A percentile compares a stretch with the other conserved stretches of the same genome.
Evolutionary conservation across 805 yeast species (phyloP).

Genomic region (Candida nanaspora): DNA sequence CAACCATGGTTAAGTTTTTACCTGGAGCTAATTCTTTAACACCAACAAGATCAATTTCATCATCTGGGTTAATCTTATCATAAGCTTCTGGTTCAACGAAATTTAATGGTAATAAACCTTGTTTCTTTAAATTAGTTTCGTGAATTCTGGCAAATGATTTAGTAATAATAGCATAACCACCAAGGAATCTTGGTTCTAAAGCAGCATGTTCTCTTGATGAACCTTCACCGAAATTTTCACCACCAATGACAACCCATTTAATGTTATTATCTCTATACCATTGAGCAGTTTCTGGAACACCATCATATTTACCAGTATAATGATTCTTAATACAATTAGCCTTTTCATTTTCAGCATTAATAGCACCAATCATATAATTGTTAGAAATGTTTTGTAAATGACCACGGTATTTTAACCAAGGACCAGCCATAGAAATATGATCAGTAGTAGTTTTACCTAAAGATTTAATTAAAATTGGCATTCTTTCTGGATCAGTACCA

Average conservation of each 20-base stretch:
- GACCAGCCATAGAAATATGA: constrained; percentile 99
- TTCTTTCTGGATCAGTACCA: constrained; percentile 82
- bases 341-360: constrained; percentile 91
- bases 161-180: constrained; percentile 96
- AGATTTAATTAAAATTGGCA: constrained; percentile 95
- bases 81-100: constrained; percentile 84
- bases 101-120: constrained; percentile 97
- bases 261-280: constrained; percentile 90
- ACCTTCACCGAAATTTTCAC: constrained; percentile 99
- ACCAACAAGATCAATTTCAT: constrained; percentile 82
- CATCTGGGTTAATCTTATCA: constrained; percentile 88
- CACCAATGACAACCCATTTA: constrained; percentile 97
- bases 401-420: constrained; percentile 99
- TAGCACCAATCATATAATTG: constrained; percentile 99
- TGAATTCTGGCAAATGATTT: constrained; percentile 98
- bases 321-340: constrained; percentile 87
- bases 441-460: constrained; percentile 98
- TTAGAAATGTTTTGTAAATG: constrained; percentile 97
- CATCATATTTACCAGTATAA: constrained; percentile 84
- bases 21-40: constrained; percentile 87
- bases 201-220: constrained; percentile 99
- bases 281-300: constrained; percentile 96
- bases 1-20: constrained; percentile 76
- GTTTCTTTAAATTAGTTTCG: constrained; percentile 99
- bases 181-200: constrained; percentile 97